Evolutionary conservation across 345 rosid species (phyloP).

Genomic region (Alliaria petiolata): DNA sequence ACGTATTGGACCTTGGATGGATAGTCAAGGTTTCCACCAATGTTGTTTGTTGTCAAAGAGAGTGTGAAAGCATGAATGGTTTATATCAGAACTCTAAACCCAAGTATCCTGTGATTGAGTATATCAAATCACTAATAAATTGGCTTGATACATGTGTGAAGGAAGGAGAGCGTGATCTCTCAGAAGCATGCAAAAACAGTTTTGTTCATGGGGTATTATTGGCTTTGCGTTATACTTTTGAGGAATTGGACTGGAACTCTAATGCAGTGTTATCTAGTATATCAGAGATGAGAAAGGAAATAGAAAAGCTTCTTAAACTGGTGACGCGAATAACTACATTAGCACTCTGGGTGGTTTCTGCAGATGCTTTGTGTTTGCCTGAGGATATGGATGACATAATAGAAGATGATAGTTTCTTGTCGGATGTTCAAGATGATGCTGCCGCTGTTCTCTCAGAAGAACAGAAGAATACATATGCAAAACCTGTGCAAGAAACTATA

Average conservation of each 20-base stretch:
- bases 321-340: slow-evolving; percentile 76
- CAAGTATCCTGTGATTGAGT: slow-evolving; percentile 61
- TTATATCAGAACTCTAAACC: slow-evolving; percentile 26
- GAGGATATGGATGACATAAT: slow-evolving; percentile 81
- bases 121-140: slow-evolving; percentile 61
- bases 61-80: slow-evolving; percentile 32
- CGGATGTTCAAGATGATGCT: slow-evolving; percentile 44
- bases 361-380: slow-evolving; percentile 87
- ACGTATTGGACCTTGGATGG: slow-evolving; percentile 86
- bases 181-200: slow-evolving; percentile 81
- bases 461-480: slow-evolving; percentile 37
- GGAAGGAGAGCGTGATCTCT: slow-evolving; percentile 81
- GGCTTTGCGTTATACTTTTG: slow-evolving; percentile 84
- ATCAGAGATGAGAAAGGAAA: slow-evolving; percentile 62
- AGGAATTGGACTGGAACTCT: slow-evolving; percentile 92
- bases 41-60: slow-evolving; percentile 45
- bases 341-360: slow-evolving; percentile 97
- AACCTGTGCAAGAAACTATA: slow-evolving; percentile 38
- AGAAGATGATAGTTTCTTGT: slow-evolving; percentile 54
- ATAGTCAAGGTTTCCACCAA: slow-evolving; percentile 53
- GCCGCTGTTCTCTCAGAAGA: slow-evolving; percentile 36
- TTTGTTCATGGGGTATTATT: slow-evolving; percentile 94
- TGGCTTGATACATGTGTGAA: slow-evolving; percentile 71
- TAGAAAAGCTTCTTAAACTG: slow-evolving; percentile 72
- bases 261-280: slow-evolving; percentile 50